Conservation (phyloP, 305 asterid species). For the Fraxinus sp. region DNA sequence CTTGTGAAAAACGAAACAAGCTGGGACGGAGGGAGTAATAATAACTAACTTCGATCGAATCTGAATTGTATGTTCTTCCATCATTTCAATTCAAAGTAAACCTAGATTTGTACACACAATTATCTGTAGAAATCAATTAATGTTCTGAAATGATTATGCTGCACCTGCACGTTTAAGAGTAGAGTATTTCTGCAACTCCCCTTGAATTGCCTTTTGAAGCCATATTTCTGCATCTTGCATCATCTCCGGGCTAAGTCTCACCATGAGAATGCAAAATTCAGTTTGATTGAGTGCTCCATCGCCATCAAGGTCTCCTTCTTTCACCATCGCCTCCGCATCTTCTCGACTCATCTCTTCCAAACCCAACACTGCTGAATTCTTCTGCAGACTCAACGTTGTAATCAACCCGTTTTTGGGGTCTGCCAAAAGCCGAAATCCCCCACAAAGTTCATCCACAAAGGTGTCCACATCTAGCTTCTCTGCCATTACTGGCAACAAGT, state of each 20-base stretch:
- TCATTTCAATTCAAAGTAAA: not conserved
- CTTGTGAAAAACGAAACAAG: too few species aligned
- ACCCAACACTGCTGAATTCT: conserved; percentile 49
- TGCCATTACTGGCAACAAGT: conserved; percentile 69
- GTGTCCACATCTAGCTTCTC: conserved; percentile 61
- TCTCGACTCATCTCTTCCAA: conserved; percentile 57
- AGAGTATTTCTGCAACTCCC: not conserved
- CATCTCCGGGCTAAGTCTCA: conserved; percentile 78
- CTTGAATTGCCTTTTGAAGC: conserved; percentile 61
- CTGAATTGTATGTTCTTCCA: not conserved
- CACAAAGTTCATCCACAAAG: conserved; percentile 61
- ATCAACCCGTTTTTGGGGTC: conserved; percentile 52
- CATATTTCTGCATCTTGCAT: conserved; percentile 73
- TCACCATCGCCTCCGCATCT: conserved; percentile 68
- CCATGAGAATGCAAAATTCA: conserved; percentile 74
- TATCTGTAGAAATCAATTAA: not conserved
- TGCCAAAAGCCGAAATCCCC: conserved; percentile 59
- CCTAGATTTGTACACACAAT: not conserved
- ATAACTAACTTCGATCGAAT: not conserved
- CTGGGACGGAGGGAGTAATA: too few species aligned
- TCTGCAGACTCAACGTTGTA: conserved; percentile 48
- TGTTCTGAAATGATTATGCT: not conserved
- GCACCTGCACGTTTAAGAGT: not conserved
- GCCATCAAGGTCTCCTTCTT: conserved; percentile 67
- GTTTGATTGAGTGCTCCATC: conserved; percentile 59